Evolutionary conservation across 176 grass and related monocot genomes (phyloP).

Genomic region (Carex pumila): DNA sequence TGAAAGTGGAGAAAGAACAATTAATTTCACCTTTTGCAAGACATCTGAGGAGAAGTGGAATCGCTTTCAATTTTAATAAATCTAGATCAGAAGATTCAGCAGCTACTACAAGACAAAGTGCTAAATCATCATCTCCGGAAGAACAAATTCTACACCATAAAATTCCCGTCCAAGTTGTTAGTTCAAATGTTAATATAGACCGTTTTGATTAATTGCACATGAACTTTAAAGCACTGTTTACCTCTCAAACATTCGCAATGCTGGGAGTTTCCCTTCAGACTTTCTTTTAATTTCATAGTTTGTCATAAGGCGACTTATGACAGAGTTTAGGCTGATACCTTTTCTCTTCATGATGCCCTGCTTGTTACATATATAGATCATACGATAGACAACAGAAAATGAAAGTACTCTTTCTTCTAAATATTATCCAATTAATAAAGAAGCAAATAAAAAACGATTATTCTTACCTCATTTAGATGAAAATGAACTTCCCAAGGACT

Average conservation of each 20-base stretch:
- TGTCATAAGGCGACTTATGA: conserved; percentile 42
- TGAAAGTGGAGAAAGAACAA: conserved; percentile 6
- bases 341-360: conserved; percentile 70
- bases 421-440: background rate
- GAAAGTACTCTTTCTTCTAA: background rate
- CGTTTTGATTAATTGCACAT: background rate
- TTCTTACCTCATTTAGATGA: conserved; percentile 65
- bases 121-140: conserved; percentile 8
- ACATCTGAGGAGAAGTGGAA: conserved; percentile 49
- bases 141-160: conserved; percentile 3
- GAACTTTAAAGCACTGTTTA: conserved; percentile 22
- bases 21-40: conserved; percentile 60
- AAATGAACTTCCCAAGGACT: conserved; percentile 79
- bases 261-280: conserved; percentile 36
- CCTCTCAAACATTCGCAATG: conserved; percentile 39
- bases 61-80: conserved; percentile 44
- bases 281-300: conserved; percentile 37
- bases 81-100: conserved; percentile 47
- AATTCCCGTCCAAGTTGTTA: background rate
- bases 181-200: background rate
- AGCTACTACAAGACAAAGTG: conserved; percentile 56
- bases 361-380: conserved; percentile 4
- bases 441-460: background rate
- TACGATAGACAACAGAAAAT: conserved; percentile 9
- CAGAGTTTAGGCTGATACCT: conserved; percentile 36